These are phyloP conservation scores for Leishmania aethiopica DNA, from an alignment of 208 protist species.

Conservation along the genomic window DNA sequence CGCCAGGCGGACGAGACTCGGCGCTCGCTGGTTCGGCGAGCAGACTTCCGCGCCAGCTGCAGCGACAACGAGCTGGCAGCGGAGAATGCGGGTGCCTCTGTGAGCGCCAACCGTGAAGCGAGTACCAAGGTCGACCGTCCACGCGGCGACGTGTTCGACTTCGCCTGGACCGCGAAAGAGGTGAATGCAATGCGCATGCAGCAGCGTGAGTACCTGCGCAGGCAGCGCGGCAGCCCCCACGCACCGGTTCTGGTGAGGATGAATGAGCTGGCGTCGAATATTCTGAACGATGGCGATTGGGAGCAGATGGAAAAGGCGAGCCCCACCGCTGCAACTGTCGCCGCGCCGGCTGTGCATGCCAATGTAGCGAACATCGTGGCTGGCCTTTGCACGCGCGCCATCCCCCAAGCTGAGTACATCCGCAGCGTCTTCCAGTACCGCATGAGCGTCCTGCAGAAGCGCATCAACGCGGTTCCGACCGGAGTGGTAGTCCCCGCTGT, in stretches of 20 bases:
- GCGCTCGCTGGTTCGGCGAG: background rate
- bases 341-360: background rate
- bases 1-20: background rate
- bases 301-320: background rate
- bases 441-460: constrained; percentile 23
- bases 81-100: background rate
- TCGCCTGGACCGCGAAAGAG: constrained; percentile 7
- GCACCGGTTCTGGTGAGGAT: constrained; percentile 18
- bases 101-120: background rate
- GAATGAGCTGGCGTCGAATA: background rate
- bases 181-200: constrained; percentile 2
- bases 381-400: constrained; percentile 20
- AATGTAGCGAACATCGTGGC: constrained; percentile 3
- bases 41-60: background rate
- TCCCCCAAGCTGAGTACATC: constrained; percentile 26
- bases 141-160: constrained; percentile 21
- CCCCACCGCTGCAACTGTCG: background rate
- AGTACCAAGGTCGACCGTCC: background rate
- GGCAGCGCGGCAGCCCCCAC: constrained; percentile 18
- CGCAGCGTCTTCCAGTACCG: constrained; percentile 22
- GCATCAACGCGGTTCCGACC: constrained; percentile 5
- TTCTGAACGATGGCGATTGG: constrained; percentile 12
- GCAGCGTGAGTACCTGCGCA: constrained; percentile 15
- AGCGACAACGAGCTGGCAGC: background rate
- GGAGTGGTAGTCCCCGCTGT: constrained; percentile 26